Evolutionary conservation across 129 eudicot genomes (phyloP).

Genomic region (Centaurea solstitialis): DNA sequence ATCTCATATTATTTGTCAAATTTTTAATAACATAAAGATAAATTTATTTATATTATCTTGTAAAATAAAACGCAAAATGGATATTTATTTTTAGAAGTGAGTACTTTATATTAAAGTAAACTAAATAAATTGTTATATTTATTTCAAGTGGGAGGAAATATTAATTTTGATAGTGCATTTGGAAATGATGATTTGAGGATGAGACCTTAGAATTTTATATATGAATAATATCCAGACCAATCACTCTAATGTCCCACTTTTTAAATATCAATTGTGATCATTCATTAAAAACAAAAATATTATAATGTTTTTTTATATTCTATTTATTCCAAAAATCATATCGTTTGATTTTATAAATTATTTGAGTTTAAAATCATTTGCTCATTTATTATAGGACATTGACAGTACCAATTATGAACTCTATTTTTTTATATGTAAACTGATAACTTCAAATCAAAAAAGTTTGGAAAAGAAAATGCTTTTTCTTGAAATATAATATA

Average conservation of each 20-base stretch:
- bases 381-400: neutral
- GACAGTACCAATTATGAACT: neutral
- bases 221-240: neutral
- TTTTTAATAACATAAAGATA: too few relatives aligned
- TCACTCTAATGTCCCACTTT: conserved; percentile 8
- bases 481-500: neutral
- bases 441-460: neutral
- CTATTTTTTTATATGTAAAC: neutral
- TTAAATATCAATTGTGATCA: conserved; percentile 12
- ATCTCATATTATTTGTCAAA: too few relatives aligned
- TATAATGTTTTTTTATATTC: neutral
- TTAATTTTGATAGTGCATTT: neutral
- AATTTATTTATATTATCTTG: too few relatives aligned
- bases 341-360: neutral
- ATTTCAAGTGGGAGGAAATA: neutral
- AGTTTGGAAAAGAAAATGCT: neutral
- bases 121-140: neutral
- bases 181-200: neutral
- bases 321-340: neutral
- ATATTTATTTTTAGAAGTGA: too few relatives aligned
- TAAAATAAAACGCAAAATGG: neutral
- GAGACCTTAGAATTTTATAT: neutral
- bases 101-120: too few relatives aligned
- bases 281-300: neutral
- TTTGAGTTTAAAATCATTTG: neutral